These are phyloP conservation scores for Diaporthe citri DNA, from an alignment of 2,329 filamentous ascomycete genomes.

Conservation along the genomic window DNA sequence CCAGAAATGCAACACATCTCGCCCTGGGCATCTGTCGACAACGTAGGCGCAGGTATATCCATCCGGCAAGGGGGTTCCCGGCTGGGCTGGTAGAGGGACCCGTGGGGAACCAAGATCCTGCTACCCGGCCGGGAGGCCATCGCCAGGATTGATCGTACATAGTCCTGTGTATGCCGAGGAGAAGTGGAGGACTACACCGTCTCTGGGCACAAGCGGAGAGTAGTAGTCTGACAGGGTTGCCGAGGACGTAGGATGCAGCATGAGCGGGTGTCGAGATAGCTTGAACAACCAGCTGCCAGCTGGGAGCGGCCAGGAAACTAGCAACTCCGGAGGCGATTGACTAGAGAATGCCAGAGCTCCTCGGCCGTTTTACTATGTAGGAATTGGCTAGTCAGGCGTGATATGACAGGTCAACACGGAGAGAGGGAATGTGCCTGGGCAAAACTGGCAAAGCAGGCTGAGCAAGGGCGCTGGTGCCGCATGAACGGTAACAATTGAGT, in stretches of 20 bases:
- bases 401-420: conserved; percentile 11
- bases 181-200: neutral
- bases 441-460: neutral
- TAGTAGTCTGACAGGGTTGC: neutral
- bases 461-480: conserved; percentile 25
- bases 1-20: too few relatives aligned
- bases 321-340: neutral
- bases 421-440: neutral
- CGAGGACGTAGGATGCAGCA: neutral
- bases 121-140: neutral
- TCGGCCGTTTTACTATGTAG: neutral
- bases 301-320: neutral
- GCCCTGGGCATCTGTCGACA: neutral
- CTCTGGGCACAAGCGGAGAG: neutral
- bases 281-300: neutral
- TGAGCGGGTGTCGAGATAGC: neutral
- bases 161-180: neutral
- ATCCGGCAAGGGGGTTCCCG: neutral
- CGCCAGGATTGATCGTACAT: neutral
- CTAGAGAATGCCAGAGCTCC: neutral
- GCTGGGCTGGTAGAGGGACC: conserved; percentile 8
- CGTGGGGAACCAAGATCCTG: neutral
- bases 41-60: neutral
- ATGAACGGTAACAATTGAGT: conserved; percentile 29
- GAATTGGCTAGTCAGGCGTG: neutral